phyloP scores from a whole-genome alignment of 1,284 basidiomycete genomes.

The Caloboletus firmus region DNA sequence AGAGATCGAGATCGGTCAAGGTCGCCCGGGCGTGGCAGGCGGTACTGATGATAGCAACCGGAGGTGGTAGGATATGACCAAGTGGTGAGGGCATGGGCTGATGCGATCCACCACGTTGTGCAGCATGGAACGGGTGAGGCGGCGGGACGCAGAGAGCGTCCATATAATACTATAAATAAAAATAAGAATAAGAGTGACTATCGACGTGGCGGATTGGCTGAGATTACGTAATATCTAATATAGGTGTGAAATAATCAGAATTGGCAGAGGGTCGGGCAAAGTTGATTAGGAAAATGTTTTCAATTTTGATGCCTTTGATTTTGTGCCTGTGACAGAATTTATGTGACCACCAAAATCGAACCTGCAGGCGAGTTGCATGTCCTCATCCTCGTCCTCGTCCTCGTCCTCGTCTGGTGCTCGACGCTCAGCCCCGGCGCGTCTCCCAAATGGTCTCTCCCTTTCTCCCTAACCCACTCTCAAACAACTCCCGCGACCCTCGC shows the following conservation, averaged over 20 bases:
- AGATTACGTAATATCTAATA: constrained; percentile 30
- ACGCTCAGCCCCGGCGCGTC: not conserved
- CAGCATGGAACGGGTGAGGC: constrained; percentile 33
- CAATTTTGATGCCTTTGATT: constrained; percentile 28
- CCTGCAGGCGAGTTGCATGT: constrained; percentile 27
- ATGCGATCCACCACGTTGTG: constrained; percentile 18
- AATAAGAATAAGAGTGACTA: not conserved
- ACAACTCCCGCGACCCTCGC: too few species aligned
- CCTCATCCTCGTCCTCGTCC: constrained; percentile 9
- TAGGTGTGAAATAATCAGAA: constrained; percentile 15
- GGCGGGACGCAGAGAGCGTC: constrained; percentile 6
- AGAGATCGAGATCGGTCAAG: constrained; percentile 76
- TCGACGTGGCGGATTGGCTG: constrained; percentile 1
- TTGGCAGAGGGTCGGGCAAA: constrained; percentile 18
- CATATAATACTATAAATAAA: constrained; percentile 5
- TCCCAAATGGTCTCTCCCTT: not conserved
- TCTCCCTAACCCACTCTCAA: not conserved
- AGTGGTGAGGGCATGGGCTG: constrained; percentile 5
- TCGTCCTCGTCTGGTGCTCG: not conserved
- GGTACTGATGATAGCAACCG: constrained; percentile 48
- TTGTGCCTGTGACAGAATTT: constrained; percentile 40
- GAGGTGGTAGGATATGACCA: too few species aligned
- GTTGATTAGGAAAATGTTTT: constrained; percentile 32
- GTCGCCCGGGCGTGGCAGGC: constrained; percentile 65
- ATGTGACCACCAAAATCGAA: constrained; percentile 28